Base-by-base conservation (phyloP, 495 filamentous ascomycete species). In the Cenococcum geophilum region DNA sequence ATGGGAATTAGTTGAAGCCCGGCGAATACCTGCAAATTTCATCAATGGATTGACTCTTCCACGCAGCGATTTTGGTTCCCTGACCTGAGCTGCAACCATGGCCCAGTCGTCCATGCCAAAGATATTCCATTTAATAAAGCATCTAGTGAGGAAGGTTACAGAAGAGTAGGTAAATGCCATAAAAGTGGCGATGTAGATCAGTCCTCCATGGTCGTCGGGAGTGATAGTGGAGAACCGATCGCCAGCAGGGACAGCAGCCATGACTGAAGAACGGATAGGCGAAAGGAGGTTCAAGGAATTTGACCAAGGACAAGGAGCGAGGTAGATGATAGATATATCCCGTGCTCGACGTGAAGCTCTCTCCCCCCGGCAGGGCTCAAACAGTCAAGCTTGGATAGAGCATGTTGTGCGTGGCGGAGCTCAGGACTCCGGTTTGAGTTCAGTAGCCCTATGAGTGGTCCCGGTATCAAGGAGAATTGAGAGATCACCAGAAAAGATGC, bases 51-150 rank as follows among this genome's bases (percentile, higher is more conserved):
- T 21, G 22, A 3, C n/a, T 23, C 16, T 20, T 43, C 27, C 2
- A 32, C 27, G 27, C 27, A 32, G 27, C 27, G 27, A 32, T 32
- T 32, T 32, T 6, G 27, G 27, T 32, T 32, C 27, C 27, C 27
- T 32, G 27, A 64, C 62, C 61, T 63, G 64, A 21, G 66, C 60
- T 45, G 53, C 63, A 16, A 23, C 50, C 8, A 45, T 62, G 21
- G 57, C 57, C 66, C 62, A 68, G 45, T 68, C 66, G 34, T 68
- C 66, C 14, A 57, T 51, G 0, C 66, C 66, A 55, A 68, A 65
- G 8, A 61, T 55, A 14, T 59, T 36, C 55, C 63, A 60, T 49
- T 68, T 68, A 42, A 68, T 60, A 34, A 55, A 59, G 45, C 49
- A 60, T 43, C 66, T 34, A 12, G 62, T 49, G 14, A 66, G 4